These are phyloP conservation scores for Russula olivacea DNA, from an alignment of 768 basidiomycete genomes.

Conservation along the genomic window DNA sequence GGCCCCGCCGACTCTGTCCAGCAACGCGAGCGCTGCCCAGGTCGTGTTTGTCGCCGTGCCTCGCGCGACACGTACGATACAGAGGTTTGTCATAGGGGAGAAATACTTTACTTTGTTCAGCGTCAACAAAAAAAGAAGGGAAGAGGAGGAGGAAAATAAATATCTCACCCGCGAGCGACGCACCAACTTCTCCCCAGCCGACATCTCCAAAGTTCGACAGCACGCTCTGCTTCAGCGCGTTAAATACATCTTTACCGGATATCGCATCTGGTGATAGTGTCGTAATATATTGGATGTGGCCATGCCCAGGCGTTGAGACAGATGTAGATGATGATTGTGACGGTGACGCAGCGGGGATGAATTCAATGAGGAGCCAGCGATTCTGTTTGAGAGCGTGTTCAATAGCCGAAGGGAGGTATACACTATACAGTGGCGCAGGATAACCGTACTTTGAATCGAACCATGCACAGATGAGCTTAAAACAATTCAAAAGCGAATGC, in stretches of 20 bases:
- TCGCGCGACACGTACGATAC: constrained; percentile 79
- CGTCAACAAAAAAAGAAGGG: background rate
- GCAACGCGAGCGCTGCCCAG: constrained; percentile 71
- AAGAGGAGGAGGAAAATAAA: background rate
- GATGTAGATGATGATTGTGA: constrained; percentile 27
- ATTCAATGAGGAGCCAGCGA: constrained; percentile 84
- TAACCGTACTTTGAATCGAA: constrained; percentile 13
- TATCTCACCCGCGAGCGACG: constrained; percentile 59
- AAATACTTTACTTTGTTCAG: constrained; percentile 70
- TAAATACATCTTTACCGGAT: constrained; percentile 61
- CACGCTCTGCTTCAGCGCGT: constrained; percentile 63
- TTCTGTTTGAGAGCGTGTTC: constrained; percentile 44
- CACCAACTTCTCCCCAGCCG: constrained; percentile 78
- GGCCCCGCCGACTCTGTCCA: constrained; percentile 48
- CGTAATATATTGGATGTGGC: constrained; percentile 28
- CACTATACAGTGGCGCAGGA: background rate
- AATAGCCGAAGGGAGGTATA: background rate
- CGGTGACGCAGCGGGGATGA: constrained; percentile 41
- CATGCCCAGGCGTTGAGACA: constrained; percentile 83
- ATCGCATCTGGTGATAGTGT: constrained; percentile 47
- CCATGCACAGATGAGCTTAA: background rate
- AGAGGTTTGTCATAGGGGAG: constrained; percentile 75
- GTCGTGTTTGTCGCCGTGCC: constrained; percentile 68
- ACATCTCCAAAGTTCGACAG: constrained; percentile 73
- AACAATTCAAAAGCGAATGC: too few species aligned